Conservation (phyloP, 768 basidiomycete genomes). For the Rhodotorula toruloides region DNA sequence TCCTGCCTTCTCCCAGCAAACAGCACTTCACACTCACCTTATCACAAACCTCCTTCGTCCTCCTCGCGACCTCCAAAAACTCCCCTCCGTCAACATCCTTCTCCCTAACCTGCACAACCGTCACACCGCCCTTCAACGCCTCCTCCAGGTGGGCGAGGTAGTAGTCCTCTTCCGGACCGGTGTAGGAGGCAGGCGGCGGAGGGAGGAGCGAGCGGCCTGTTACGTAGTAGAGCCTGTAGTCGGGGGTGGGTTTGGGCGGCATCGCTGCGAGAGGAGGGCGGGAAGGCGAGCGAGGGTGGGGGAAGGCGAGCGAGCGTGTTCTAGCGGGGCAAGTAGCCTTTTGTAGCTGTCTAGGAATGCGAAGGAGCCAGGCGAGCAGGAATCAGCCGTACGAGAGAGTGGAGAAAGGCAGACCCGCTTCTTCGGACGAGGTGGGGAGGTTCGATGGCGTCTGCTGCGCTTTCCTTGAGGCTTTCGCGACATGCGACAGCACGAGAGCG, state of each 20-base stretch:
- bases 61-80: constrained; percentile 70
- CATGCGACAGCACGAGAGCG: too few relatives aligned
- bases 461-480: too few relatives aligned
- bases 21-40: constrained; percentile 47
- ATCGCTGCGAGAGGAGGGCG: constrained; percentile 3
- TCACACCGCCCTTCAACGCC: constrained; percentile 80
- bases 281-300: background rate
- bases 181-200: constrained; percentile 47
- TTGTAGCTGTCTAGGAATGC: too few relatives aligned
- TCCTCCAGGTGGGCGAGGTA: constrained; percentile 71
- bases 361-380: too few relatives aligned
- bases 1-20: background rate
- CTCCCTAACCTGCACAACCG: constrained; percentile 69
- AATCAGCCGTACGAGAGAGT: too few relatives aligned
- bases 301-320: too few relatives aligned
- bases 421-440: too few relatives aligned
- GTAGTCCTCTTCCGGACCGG: constrained; percentile 49
- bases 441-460: too few relatives aligned
- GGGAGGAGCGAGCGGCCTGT: constrained; percentile 75
- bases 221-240: constrained; percentile 70
- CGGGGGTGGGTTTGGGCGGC: constrained; percentile 42
- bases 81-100: constrained; percentile 75
- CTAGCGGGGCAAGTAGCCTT: too few relatives aligned
- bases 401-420: too few relatives aligned
- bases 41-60: constrained; percentile 66